phyloP scores from a whole-genome alignment of 1,284 basidiomycete species.

The Rhodotorula glutinis region DNA sequence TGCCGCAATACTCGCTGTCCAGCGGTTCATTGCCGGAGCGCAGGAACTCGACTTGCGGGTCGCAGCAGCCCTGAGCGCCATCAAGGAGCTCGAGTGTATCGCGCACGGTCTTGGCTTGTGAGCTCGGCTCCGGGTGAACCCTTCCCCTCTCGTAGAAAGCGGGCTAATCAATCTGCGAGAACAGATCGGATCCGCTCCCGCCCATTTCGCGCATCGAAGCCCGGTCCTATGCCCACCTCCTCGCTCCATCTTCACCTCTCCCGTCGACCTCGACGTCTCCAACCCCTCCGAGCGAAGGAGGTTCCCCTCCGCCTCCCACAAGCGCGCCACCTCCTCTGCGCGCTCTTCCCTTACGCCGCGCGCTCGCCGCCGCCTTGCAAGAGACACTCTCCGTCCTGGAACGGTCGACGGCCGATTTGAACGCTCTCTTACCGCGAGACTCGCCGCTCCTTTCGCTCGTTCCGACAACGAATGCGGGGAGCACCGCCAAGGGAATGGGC shows the following conservation, averaged over 20 bases:
- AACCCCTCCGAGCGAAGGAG: not conserved
- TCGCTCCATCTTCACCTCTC: not conserved
- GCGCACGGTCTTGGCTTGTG: constrained; percentile 22
- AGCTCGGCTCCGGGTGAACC: not conserved
- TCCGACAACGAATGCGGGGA: not conserved
- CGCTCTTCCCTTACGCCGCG: constrained; percentile 4
- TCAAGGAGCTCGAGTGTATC: constrained; percentile 29
- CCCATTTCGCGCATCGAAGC: constrained; percentile 36
- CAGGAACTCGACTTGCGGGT: constrained; percentile 23
- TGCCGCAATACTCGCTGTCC: not conserved
- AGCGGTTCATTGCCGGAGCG: constrained; percentile 9
- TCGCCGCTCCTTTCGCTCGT: constrained; percentile 15
- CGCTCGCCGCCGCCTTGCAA: not conserved
- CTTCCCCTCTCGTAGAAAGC: not conserved
- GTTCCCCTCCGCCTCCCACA: not conserved
- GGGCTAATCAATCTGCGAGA: no score
- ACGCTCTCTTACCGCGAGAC: constrained; percentile 10
- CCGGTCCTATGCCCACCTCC: not conserved
- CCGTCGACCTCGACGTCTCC: not conserved
- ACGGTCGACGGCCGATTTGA: not conserved
- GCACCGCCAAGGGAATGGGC: not conserved
- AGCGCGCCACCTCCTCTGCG: not conserved
- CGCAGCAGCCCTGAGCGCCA: constrained; percentile 6
- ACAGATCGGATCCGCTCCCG: constrained; percentile 29
- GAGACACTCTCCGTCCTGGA: not conserved